Percentiles rank a stretch among this genome's conserved stretches.
These are phyloP conservation scores for Starmerella geochares DNA, from an alignment of 805 yeast species.

Conservation along the genomic window DNA sequence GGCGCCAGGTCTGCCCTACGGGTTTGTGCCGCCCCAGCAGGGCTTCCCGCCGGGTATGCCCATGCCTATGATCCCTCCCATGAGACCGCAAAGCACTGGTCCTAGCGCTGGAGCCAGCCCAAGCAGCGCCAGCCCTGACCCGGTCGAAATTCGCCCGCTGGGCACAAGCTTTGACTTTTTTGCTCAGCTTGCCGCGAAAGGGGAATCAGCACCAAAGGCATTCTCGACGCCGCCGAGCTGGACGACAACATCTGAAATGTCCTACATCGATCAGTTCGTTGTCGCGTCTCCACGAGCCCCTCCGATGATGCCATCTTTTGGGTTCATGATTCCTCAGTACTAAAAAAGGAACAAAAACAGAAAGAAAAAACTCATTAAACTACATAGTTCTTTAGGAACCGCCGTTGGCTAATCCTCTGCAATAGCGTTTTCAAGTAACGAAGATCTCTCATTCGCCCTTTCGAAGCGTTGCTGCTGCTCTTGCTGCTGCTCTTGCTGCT, in stretches of 20 bases:
- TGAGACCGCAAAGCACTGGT: not conserved
- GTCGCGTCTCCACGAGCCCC: constrained; percentile 10
- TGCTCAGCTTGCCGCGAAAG: constrained; percentile 32
- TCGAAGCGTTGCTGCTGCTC: not conserved
- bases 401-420: not conserved
- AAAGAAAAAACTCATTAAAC: not conserved
- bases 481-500: not conserved
- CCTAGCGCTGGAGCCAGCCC: constrained; percentile 2
- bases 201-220: constrained; percentile 25
- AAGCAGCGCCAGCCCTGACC: not conserved
- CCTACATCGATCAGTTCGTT: constrained; percentile 21
- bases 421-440: not conserved
- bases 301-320: constrained; percentile 9
- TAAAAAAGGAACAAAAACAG: not conserved
- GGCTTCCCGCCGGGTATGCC: constrained; percentile 16
- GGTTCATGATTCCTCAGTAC: constrained; percentile 12
- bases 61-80: constrained; percentile 9
- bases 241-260: constrained; percentile 13
- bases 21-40: constrained; percentile 23
- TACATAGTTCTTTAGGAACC: not conserved
- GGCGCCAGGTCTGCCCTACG: constrained; percentile 10
- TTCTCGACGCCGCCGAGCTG: constrained; percentile 23
- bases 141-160: constrained; percentile 7
- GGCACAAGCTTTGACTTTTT: constrained; percentile 17
- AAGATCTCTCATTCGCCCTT: not conserved